These are phyloP conservation scores for Friedmanniomyces simplex DNA, from an alignment of 495 filamentous ascomycete species.

Conservation along the genomic window DNA sequence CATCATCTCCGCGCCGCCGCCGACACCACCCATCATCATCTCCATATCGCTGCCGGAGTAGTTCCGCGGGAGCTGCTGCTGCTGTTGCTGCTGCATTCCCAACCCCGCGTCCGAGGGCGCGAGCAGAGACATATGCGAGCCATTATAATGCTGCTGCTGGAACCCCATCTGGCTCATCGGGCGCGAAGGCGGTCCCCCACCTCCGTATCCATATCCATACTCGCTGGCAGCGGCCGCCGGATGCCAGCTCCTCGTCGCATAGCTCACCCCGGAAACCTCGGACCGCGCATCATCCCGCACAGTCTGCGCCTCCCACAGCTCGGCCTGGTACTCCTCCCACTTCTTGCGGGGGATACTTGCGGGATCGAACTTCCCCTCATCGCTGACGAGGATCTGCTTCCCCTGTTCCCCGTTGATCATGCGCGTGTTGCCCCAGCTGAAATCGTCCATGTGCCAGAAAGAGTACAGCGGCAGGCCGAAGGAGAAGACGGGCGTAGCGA, in stretches of 20 bases:
- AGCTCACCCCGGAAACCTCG: conserved; percentile 84
- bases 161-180: conserved; percentile 65
- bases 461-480: conserved; percentile 86
- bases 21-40: conserved; percentile 49
- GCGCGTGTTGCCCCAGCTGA: conserved; percentile 95
- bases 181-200: conserved; percentile 40
- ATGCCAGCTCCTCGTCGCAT: conserved; percentile 72
- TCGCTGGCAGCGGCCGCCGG: conserved; percentile 51
- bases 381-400: conserved; percentile 82
- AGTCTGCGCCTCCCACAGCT: conserved; percentile 91
- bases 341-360: conserved; percentile 86
- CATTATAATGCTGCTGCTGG: conserved; percentile 34
- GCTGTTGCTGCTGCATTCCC: no score
- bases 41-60: conserved; percentile 44
- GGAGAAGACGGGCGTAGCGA: conserved; percentile 86
- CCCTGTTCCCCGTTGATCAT: conserved; percentile 95
- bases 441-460: conserved; percentile 99
- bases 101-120: conserved; percentile 54
- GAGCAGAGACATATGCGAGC: conserved; percentile 68
- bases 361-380: conserved; percentile 98
- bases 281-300: conserved; percentile 75
- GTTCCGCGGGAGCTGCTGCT: not conserved
- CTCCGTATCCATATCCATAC: no score
- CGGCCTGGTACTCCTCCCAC: conserved; percentile 98
- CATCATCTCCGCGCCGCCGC: conserved; percentile 37